Percentiles rank a stretch among this genome's conserved stretches.
Conservation (phyloP, 768 basidiomycete species). For the Amyloporia xantha region DNA sequence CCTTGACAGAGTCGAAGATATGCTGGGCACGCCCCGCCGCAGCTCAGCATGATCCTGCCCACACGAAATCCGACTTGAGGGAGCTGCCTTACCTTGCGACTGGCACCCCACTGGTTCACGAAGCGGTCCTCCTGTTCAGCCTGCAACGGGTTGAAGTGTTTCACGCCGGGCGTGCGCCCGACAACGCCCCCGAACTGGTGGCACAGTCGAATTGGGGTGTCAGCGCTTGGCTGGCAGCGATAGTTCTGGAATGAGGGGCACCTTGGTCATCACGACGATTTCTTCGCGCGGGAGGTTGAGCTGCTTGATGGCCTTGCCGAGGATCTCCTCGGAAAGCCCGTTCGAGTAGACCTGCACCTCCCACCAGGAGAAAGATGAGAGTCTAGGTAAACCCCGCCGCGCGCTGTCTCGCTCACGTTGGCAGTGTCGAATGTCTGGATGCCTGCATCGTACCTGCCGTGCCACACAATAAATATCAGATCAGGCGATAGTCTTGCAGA, state of each 20-base stretch:
- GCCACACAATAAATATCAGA: not conserved
- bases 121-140: not conserved
- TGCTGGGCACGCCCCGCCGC: too few species aligned
- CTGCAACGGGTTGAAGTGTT: not conserved
- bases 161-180: not conserved
- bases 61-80: not conserved
- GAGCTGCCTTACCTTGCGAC: conserved; percentile 31
- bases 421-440: conserved; percentile 31
- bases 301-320: conserved; percentile 42
- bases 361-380: not conserved
- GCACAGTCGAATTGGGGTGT: not conserved
- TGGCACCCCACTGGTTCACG: conserved; percentile 39
- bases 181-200: conserved; percentile 6
- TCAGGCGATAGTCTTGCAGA: not conserved
- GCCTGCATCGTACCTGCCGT: conserved; percentile 26
- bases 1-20: conserved; percentile 65
- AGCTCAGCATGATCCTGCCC: too few species aligned
- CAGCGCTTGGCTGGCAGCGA: not conserved
- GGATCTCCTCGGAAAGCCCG: conserved; percentile 36
- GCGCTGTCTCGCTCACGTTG: not conserved
- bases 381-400: not conserved
- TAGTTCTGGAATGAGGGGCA: conserved; percentile 4
- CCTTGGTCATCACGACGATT: conserved; percentile 48
- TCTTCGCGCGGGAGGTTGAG: conserved; percentile 39
- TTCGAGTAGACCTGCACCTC: conserved; percentile 29